Evolutionary conservation across 2,329 filamentous ascomycete genomes (phyloP).

Genomic region (Colletotrichum musicola): DNA sequence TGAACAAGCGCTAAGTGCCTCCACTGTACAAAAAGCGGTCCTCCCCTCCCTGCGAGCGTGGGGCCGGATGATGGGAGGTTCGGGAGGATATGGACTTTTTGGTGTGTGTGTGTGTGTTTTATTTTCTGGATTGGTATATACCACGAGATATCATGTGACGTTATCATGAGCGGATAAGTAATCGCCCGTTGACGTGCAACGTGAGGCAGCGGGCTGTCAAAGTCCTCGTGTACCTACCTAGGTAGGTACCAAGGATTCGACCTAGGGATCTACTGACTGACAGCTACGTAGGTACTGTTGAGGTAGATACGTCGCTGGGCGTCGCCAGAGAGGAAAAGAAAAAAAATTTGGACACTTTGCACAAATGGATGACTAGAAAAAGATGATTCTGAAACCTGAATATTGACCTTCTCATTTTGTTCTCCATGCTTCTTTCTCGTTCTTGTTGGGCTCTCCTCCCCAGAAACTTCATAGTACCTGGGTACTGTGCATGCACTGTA

Average conservation of each 20-base stretch:
- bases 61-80: conserved; percentile 8
- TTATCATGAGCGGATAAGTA: conserved; percentile 34
- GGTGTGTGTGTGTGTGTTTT: conserved; percentile 17
- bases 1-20: not conserved
- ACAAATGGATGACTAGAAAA: too few species aligned
- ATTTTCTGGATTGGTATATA: conserved; percentile 31
- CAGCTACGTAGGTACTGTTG: too few species aligned
- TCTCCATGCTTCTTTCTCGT: too few species aligned
- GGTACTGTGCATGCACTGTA: conserved; percentile 10
- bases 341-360: too few species aligned
- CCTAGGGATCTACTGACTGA: too few species aligned
- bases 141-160: conserved; percentile 39
- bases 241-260: too few species aligned
- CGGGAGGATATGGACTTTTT: not conserved
- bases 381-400: not conserved
- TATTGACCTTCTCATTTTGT: not conserved
- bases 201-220: too few species aligned
- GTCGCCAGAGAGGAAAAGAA: too few species aligned
- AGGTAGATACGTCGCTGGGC: too few species aligned
- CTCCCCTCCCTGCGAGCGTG: not conserved
- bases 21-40: conserved; percentile 25
- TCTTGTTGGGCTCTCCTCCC: too few species aligned
- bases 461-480: not conserved
- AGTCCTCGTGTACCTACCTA: too few species aligned
- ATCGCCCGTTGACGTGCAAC: not conserved